Percentiles rank a stretch among this genome's conserved stretches.
phyloP scores from a whole-genome alignment of 371 early-diverging fungal genomes.

The Syncephalastrum sp. region DNA sequence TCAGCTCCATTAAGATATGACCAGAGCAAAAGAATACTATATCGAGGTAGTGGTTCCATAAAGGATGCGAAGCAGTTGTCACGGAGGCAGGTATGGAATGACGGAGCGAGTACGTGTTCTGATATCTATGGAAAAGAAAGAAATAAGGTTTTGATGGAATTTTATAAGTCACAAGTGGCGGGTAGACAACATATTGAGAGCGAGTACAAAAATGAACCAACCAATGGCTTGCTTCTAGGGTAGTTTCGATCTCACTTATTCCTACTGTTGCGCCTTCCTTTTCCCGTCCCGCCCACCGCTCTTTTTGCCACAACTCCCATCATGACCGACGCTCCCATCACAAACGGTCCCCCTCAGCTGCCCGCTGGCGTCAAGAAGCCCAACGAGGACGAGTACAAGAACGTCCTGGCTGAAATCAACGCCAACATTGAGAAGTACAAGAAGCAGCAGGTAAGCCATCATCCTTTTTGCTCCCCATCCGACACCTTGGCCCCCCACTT shows the following conservation, averaged over 20 bases:
- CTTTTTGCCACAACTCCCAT: conserved; percentile 9
- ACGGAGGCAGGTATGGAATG: no score
- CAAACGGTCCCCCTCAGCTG: conserved; percentile 27
- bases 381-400: conserved; percentile 47
- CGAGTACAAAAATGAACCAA: no score
- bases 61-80: no score
- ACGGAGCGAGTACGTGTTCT: no score
- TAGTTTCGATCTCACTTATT: conserved; percentile 3
- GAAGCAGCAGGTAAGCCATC: conserved; percentile 49
- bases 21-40: no score
- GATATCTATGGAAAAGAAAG: no score
- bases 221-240: no score
- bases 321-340: conserved; percentile 18
- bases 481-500: not conserved
- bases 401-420: conserved; percentile 50
- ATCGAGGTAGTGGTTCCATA: no score
- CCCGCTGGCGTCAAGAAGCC: conserved; percentile 50
- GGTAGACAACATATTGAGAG: no score
- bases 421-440: conserved; percentile 56
- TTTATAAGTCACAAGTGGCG: no score
- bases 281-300: not conserved
- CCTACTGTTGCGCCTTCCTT: conserved; percentile 1
- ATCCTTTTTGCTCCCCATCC: not conserved
- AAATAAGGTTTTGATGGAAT: no score
- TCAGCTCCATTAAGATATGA: no score